A percentile compares a stretch with the other conserved stretches of the same genome.
phyloP scores from a whole-genome alignment of 352 stramenopile genomes.

The Phytopythium kandeliae region DNA sequence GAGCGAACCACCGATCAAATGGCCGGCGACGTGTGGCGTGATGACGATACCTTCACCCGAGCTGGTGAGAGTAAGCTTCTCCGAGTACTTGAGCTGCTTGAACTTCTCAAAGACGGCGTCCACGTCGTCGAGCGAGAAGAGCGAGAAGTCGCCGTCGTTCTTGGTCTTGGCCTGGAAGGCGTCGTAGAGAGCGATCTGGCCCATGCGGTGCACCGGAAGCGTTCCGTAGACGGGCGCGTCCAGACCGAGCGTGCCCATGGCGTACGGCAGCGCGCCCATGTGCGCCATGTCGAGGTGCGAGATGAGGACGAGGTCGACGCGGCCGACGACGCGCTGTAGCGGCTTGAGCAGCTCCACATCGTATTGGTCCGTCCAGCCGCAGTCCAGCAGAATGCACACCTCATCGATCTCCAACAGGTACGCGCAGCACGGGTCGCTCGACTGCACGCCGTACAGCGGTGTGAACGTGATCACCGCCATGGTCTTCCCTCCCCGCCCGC shows the following conservation, averaged over 20 bases:
- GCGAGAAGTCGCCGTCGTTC: slow-evolving; percentile 87
- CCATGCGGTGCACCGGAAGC: slow-evolving; percentile 95
- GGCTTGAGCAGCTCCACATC: slow-evolving; percentile 78
- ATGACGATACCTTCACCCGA: slow-evolving; percentile 88
- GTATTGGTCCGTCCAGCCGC: slow-evolving; percentile 88
- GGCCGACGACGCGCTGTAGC: slow-evolving; percentile 75
- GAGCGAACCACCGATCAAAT: slow-evolving; percentile 93
- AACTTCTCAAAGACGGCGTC: slow-evolving; percentile 91
- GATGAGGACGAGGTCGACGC: slow-evolving; percentile 87
- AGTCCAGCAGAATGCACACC: slow-evolving; percentile 90
- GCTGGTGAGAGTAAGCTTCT: slow-evolving; percentile 87
- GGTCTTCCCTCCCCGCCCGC: no score
- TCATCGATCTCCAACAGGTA: slow-evolving; percentile 90
- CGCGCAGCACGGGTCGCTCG: slow-evolving; percentile 70
- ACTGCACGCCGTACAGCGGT: slow-evolving; percentile 84
- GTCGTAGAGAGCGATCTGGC: slow-evolving; percentile 96
- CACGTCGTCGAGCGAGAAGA: slow-evolving; percentile 92
- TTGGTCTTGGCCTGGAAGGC: slow-evolving; percentile 91
- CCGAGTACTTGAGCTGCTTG: slow-evolving; percentile 94
- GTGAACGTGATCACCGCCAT: slow-evolving; percentile 92
- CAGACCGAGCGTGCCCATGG: slow-evolving; percentile 79
- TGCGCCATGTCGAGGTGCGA: slow-evolving; percentile 87
- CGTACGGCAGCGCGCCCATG: slow-evolving; percentile 88
- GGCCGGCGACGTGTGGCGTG: slow-evolving; percentile 91
- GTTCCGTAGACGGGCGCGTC: slow-evolving; percentile 91